Evolutionary conservation across 768 basidiomycete genomes (phyloP).

Genomic region (Calvatia gigantea): DNA sequence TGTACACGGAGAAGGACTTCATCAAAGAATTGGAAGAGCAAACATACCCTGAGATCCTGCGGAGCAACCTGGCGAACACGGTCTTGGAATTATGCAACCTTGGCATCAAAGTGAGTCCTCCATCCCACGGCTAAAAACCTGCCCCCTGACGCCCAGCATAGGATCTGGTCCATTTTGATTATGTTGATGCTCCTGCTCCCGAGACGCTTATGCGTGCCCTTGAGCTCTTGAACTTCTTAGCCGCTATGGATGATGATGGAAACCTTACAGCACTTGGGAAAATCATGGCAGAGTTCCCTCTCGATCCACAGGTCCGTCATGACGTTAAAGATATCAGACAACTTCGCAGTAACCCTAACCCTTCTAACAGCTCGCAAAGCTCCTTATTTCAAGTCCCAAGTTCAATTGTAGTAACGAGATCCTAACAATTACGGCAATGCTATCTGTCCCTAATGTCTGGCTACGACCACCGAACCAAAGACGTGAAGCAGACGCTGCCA

Average conservation of each 20-base stretch:
- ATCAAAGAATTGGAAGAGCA: constrained; percentile 95
- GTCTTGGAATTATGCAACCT: constrained; percentile 93
- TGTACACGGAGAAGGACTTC: constrained; percentile 98
- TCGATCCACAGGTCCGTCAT: constrained; percentile 87
- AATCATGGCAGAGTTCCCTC: constrained; percentile 97
- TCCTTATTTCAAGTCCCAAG: constrained; percentile 91
- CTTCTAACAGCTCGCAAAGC: constrained; percentile 69
- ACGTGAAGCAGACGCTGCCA: constrained; percentile 91
- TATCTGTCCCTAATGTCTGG: constrained; percentile 97
- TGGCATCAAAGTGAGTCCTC: constrained; percentile 67
- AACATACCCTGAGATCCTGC: constrained; percentile 93
- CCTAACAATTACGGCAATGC: constrained; percentile 92
- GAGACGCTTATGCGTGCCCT: constrained; percentile 97
- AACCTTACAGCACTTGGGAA: constrained; percentile 81
- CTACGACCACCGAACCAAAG: constrained; percentile 83
- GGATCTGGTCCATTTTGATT: constrained; percentile 88
- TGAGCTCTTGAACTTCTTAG: constrained; percentile 88
- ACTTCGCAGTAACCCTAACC: constrained; percentile 1
- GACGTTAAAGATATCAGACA: neutral
- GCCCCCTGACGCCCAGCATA: constrained; percentile 18
- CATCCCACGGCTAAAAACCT: neutral
- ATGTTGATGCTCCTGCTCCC: constrained; percentile 90
- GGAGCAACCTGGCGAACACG: constrained; percentile 90
- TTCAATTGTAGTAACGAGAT: constrained; percentile 97
- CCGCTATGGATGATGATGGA: constrained; percentile 93